Evolutionary conservation across 2,329 filamentous ascomycete species (phyloP), one percentile per base, ranked within the genome.

Genomic region (Paramyrothecium roridum): DNA sequence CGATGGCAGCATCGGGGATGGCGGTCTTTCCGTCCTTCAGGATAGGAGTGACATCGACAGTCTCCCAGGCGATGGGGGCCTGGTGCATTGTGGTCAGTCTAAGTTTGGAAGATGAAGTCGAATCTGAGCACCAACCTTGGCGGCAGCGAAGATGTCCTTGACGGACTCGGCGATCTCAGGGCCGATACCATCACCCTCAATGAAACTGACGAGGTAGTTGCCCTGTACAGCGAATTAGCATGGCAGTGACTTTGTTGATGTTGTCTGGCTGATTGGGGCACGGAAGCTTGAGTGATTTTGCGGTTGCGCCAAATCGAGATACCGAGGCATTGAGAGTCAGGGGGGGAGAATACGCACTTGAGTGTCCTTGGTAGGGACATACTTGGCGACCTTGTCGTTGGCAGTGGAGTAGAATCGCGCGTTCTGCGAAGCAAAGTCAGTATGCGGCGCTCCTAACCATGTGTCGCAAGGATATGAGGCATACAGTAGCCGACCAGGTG

Each of bases 111-210:
- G 47, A 23, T 23, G 21, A 13, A 48, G 52, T 49, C 22, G 26
- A 43, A 47, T 56, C 52, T 55, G 56, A 58, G 57, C 58, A 74
- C 80, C 60, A 80, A 96, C 93, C 76, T 96, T 90, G 68, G 95
- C 95, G 67, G 95, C 95, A 69, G 87, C 83, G 80, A 97, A 99
- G 78, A 99, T 99, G 76, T 97, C 91, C 86, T 98, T 99, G 71
- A 99, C 93, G 52, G 95, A 96, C 78, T 96, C 88, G 63, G 95
- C 87, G 73, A 99, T 99, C 80, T 99, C 93, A 62, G 95, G 95
- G 59, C 95, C 95, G 74, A 99, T 99, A 74, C 95, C 95, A 72
- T 99, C 96, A 78, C 96, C 95, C 84, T 99, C 96, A 65, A 99
- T 99, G 78, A 99, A 82, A 67, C 91, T 93, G 70, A 99, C 95